phyloP scores from a whole-genome alignment of 495 filamentous ascomycete species.

The Letharia columbiana region DNA sequence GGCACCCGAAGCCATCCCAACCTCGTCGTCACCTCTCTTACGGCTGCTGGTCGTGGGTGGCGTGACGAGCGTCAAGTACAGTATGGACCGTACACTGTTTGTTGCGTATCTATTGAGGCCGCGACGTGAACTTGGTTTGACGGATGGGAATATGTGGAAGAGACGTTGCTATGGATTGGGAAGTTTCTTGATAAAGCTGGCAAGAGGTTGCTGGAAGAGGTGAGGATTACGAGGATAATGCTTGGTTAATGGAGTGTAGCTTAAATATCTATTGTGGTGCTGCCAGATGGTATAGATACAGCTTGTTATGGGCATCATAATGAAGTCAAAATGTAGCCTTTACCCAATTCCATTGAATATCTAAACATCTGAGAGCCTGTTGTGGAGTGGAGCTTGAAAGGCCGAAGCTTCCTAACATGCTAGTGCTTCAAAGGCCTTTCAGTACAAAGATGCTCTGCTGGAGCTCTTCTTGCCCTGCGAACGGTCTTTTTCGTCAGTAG shows the following conservation, averaged over 20 bases:
- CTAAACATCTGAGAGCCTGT: no score
- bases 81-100: neutral
- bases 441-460: no score
- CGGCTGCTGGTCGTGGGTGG: constrained; percentile 4
- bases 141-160: neutral
- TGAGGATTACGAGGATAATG: no score
- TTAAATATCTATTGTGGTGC: neutral
- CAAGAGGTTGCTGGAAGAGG: neutral
- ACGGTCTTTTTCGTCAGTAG: no score
- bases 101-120: neutral
- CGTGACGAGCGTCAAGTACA: neutral
- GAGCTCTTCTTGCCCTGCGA: no score
- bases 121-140: neutral
- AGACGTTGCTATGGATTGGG: neutral
- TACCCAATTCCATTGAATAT: no score
- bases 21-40: neutral
- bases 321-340: no score
- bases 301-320: no score
- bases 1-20: no score
- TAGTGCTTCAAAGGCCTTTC: no score
- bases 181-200: neutral
- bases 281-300: neutral
- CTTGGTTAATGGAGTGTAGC: neutral
- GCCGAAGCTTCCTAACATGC: no score
- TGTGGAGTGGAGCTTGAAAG: no score